phyloP scores from a whole-genome alignment of 148 eudicot genomes.

The Camellia sinensis region DNA sequence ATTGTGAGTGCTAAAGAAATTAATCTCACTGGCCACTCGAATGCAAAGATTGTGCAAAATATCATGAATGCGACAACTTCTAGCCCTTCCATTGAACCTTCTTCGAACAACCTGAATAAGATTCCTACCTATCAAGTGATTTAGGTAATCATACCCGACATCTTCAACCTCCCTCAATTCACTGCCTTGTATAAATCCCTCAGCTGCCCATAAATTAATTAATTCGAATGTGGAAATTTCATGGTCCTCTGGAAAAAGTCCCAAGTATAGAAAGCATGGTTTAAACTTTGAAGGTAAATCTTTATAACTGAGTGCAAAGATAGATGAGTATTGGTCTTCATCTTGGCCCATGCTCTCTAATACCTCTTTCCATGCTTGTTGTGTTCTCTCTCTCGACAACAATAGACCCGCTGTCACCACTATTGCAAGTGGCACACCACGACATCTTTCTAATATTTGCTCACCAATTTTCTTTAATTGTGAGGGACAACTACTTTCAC shows the following conservation, averaged over 20 bases:
- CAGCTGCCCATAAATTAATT: slow-evolving; percentile 3
- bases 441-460: neutral
- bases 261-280: slow-evolving; percentile 14
- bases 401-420: slow-evolving; percentile 9
- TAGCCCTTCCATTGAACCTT: neutral
- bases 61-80: slow-evolving; percentile 20
- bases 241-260: slow-evolving; percentile 11
- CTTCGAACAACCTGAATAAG: slow-evolving; percentile 8
- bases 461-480: slow-evolving; percentile 3
- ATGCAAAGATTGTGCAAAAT: neutral
- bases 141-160: neutral
- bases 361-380: slow-evolving; percentile 7
- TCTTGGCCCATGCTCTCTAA: neutral
- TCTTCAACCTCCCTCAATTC: neutral
- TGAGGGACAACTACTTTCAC: neutral
- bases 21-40: too few species aligned
- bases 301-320: slow-evolving; percentile 8
- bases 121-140: slow-evolving; percentile 5
- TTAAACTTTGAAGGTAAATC: neutral
- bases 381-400: neutral
- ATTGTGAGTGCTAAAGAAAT: too few species aligned
- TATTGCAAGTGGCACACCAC: slow-evolving; percentile 17
- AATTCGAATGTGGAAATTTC: slow-evolving; percentile 13
- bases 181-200: neutral
- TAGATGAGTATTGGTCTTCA: neutral